A percentile compares a stretch with the other conserved stretches of the same genome.
Evolutionary conservation across 768 basidiomycete species (phyloP).

Genomic region (Tulasnella sp.): DNA sequence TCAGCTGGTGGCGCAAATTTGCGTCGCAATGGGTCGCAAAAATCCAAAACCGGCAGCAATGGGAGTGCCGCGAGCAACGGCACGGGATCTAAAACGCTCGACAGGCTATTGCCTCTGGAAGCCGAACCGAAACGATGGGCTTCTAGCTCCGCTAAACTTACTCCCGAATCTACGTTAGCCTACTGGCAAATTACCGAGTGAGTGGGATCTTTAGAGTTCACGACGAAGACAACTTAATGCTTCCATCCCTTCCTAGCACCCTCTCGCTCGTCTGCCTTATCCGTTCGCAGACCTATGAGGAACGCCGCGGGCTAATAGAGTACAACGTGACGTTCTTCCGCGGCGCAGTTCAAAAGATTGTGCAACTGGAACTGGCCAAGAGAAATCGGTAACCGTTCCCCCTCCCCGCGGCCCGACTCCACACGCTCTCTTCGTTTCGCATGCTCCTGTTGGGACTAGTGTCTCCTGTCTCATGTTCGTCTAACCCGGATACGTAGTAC

Average conservation of each 20-base stretch:
- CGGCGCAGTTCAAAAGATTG: conserved; percentile 81
- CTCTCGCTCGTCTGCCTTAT: conserved; percentile 60
- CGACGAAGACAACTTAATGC: conserved; percentile 41
- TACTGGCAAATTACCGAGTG: conserved; percentile 79
- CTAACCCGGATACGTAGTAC: neutral
- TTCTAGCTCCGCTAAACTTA: conserved; percentile 42
- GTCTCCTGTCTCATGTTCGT: conserved; percentile 6
- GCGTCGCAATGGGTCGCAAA: conserved; percentile 15
- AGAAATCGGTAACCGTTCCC: conserved; percentile 6
- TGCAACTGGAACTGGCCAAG: conserved; percentile 58
- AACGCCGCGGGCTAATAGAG: conserved; percentile 74
- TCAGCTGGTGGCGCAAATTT: neutral
- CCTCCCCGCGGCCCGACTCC: neutral
- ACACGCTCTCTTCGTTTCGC: neutral
- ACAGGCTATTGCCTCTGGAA: conserved; percentile 29
- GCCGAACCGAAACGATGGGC: conserved; percentile 37
- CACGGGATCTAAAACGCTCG: conserved; percentile 26
- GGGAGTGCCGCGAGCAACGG: conserved; percentile 18
- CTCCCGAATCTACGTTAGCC: conserved; percentile 74
- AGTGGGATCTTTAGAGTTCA: conserved; percentile 49
- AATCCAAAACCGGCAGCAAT: conserved; percentile 8
- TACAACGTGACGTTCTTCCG: conserved; percentile 87
- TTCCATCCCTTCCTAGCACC: neutral
- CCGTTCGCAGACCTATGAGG: conserved; percentile 72
- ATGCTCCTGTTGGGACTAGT: neutral